phyloP scores from a whole-genome alignment of 148 eudicot genomes.

The Nepenthes mirabilis region DNA sequence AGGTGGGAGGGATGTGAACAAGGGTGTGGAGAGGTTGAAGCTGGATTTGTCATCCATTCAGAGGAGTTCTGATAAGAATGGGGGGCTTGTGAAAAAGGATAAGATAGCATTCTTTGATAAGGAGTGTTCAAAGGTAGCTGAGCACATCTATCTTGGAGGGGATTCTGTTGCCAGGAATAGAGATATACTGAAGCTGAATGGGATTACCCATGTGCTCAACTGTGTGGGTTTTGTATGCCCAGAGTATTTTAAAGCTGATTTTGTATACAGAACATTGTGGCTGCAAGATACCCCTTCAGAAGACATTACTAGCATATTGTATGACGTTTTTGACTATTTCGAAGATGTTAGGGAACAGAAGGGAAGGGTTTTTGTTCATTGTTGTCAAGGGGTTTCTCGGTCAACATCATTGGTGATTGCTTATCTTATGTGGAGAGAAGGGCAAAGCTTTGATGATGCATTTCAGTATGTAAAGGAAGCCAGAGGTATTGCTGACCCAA shows the following conservation, averaged over 20 bases:
- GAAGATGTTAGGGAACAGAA: slow-evolving; percentile 83
- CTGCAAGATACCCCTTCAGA: slow-evolving; percentile 85
- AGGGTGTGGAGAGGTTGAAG: slow-evolving; percentile 13
- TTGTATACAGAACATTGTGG: slow-evolving; percentile 90
- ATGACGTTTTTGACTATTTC: slow-evolving; percentile 93
- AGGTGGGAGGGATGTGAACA: slow-evolving; percentile 29
- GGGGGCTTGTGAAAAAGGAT: slow-evolving; percentile 30
- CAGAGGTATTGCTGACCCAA: slow-evolving; percentile 85
- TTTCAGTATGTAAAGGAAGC: slow-evolving; percentile 78
- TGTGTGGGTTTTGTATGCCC: slow-evolving; percentile 95
- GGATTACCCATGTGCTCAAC: slow-evolving; percentile 86
- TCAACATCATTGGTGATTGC: slow-evolving; percentile 89
- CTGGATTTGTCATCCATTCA: slow-evolving; percentile 3
- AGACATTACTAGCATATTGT: slow-evolving; percentile 86
- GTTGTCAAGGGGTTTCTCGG: slow-evolving; percentile 90
- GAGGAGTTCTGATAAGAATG: neutral
- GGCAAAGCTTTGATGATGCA: slow-evolving; percentile 76
- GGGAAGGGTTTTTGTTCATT: slow-evolving; percentile 88
- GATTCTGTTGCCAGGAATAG: slow-evolving; percentile 74
- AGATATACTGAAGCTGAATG: slow-evolving; percentile 52
- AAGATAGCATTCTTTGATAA: slow-evolving; percentile 80
- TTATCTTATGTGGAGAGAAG: slow-evolving; percentile 89
- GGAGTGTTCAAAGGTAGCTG: slow-evolving; percentile 71
- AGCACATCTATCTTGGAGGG: slow-evolving; percentile 85
- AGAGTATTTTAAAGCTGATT: slow-evolving; percentile 74